phyloP scores from a whole-genome alignment of 106 monocot genomes.

The Dendrobium officinale region DNA sequence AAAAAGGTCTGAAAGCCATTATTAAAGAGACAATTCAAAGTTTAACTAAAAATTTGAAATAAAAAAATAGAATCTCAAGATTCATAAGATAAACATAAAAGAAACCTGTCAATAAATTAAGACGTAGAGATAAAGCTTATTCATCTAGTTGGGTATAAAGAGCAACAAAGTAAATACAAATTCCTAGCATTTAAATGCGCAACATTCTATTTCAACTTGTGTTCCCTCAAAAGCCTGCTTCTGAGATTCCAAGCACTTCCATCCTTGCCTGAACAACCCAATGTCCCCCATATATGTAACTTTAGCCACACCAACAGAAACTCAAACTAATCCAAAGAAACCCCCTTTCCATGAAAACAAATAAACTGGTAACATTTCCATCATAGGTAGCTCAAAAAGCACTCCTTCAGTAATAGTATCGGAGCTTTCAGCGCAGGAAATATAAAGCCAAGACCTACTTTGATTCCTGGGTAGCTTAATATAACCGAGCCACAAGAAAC shows the following conservation, averaged over 20 bases:
- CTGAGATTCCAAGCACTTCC: conserved; percentile 67
- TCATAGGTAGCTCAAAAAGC: neutral
- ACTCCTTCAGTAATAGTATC: neutral
- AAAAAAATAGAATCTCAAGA: neutral
- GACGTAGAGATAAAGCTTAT: neutral
- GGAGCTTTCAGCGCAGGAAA: neutral
- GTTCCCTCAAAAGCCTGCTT: conserved; percentile 41
- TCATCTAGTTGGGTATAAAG: neutral
- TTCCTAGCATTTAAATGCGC: neutral
- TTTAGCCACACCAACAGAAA: neutral
- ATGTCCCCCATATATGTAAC: conserved; percentile 49
- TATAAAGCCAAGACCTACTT: too few species aligned
- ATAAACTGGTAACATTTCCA: neutral
- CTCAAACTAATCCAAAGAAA: neutral
- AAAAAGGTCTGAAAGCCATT: neutral
- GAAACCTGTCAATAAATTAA: neutral
- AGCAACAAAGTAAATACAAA: neutral
- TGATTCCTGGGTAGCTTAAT: neutral
- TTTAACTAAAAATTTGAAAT: neutral
- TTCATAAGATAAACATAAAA: neutral
- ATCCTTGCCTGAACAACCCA: conserved; percentile 67
- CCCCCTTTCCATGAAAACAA: neutral
- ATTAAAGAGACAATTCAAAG: neutral
- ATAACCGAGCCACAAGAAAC: neutral
- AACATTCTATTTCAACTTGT: conserved; percentile 2